These are phyloP conservation scores for Periconia sp. DNA, from an alignment of 2,329 filamentous ascomycete genomes.

Conservation along the genomic window DNA sequence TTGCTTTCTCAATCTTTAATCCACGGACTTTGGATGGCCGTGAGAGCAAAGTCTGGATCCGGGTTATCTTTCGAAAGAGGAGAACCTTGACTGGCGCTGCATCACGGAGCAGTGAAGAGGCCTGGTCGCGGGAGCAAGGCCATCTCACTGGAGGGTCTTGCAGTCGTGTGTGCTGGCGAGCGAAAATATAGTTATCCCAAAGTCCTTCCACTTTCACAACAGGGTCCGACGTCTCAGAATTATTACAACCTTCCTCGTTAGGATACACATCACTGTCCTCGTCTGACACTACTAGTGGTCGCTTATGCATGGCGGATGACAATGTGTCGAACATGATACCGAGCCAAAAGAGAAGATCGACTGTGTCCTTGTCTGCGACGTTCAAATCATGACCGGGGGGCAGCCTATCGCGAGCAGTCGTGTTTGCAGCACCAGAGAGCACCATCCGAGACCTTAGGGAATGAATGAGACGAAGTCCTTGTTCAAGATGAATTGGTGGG, in stretches of 20 bases:
- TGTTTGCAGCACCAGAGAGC: conserved; percentile 16
- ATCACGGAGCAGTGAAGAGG: conserved; percentile 54
- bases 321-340: conserved; percentile 64
- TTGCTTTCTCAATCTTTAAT: conserved; percentile 55
- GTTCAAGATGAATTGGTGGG: conserved; percentile 48
- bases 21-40: conserved; percentile 36
- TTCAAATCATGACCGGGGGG: conserved; percentile 27
- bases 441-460: conserved; percentile 38
- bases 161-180: conserved; percentile 31
- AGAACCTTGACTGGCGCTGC: conserved; percentile 61
- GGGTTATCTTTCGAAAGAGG: no score
- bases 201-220: conserved; percentile 27
- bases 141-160: conserved; percentile 45
- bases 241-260: not conserved
- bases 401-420: conserved; percentile 20
- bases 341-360: conserved; percentile 63
- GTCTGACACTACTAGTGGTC: conserved; percentile 52
- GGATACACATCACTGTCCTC: conserved; percentile 50
- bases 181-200: conserved; percentile 49
- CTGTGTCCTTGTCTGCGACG: conserved; percentile 52
- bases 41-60: no score
- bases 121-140: conserved; percentile 59
- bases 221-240: not conserved
- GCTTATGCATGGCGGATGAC: conserved; percentile 58
- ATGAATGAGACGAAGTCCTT: conserved; percentile 49